These are phyloP conservation scores for Physcomitrellopsis africana DNA, from an alignment of 225 moss, liverwort and hornwort species.

Conservation along the genomic window DNA sequence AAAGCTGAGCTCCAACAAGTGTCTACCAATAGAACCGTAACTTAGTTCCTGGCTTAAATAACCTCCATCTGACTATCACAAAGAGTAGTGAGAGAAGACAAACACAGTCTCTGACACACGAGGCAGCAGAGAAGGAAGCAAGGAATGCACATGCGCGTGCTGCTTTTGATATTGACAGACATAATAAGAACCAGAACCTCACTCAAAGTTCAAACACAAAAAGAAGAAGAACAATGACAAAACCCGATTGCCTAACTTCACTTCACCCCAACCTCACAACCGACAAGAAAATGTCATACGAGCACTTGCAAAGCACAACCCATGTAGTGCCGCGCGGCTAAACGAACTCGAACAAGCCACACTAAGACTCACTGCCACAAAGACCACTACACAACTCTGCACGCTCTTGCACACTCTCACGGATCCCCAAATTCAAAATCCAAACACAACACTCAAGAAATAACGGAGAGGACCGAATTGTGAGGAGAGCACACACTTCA, in stretches of 20 bases:
- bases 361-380: conserved; percentile 7
- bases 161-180: conserved; percentile 23
- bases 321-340: background rate
- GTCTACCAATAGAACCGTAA: background rate
- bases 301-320: conserved; percentile 3
- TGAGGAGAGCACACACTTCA: conserved; percentile 1
- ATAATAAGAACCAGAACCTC: background rate
- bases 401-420: background rate
- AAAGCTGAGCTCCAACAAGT: background rate
- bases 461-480: background rate
- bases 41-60: conserved; percentile 19
- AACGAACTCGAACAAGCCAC: conserved; percentile 21
- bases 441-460: background rate
- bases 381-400: conserved; percentile 13
- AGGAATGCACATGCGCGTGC: conserved; percentile 19
- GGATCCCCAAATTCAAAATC: background rate
- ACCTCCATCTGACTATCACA: conserved; percentile 11
- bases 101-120: conserved; percentile 31
- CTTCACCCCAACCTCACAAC: conserved; percentile 16
- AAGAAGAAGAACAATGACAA: conserved; percentile 8
- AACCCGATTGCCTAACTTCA: conserved; percentile 6
- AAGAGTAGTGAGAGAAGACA: conserved; percentile 34
- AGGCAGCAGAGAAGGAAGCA: conserved; percentile 27
- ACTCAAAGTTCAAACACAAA: conserved; percentile 30
- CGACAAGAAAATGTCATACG: conserved; percentile 30